phyloP scores from a whole-genome alignment of 208 protist species.

The Plasmodiophora brassicae region DNA sequence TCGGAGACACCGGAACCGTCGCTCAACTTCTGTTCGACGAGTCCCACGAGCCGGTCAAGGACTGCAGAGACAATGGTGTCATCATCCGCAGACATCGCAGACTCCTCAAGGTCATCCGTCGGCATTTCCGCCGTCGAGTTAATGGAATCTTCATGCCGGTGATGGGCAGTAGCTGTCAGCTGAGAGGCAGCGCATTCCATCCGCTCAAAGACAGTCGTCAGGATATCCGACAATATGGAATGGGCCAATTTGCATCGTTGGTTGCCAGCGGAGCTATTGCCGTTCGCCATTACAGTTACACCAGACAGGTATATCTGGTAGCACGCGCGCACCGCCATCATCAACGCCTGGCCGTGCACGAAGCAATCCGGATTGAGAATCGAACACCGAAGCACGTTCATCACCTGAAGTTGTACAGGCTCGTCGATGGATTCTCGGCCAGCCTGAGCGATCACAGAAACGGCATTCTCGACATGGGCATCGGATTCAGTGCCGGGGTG shows the following conservation, averaged over 20 bases:
- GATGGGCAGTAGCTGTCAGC: no score
- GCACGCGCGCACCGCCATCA: constrained; percentile 61
- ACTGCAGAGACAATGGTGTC: no score
- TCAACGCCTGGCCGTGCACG: constrained; percentile 63
- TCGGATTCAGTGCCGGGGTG: background rate
- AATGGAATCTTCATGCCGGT: no score
- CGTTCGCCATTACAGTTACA: constrained; percentile 54
- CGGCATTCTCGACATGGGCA: background rate
- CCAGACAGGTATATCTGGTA: constrained; percentile 67
- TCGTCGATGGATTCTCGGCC: constrained; percentile 48
- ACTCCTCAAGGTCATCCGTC: no score
- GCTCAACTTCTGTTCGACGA: background rate
- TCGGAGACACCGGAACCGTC: background rate
- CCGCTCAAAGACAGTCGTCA: background rate
- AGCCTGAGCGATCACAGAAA: background rate
- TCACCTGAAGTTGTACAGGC: constrained; percentile 64
- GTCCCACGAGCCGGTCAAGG: no score
- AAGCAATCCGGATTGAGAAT: constrained; percentile 57
- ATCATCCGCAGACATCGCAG: no score
- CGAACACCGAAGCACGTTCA: constrained; percentile 66
- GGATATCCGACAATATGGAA: constrained; percentile 55
- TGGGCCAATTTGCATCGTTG: constrained; percentile 63
- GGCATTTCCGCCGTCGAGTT: no score
- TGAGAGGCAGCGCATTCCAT: background rate
- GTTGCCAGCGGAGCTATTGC: no score